phyloP scores from a whole-genome alignment of 306 rosid genomes.

The Malus fusca region DNA sequence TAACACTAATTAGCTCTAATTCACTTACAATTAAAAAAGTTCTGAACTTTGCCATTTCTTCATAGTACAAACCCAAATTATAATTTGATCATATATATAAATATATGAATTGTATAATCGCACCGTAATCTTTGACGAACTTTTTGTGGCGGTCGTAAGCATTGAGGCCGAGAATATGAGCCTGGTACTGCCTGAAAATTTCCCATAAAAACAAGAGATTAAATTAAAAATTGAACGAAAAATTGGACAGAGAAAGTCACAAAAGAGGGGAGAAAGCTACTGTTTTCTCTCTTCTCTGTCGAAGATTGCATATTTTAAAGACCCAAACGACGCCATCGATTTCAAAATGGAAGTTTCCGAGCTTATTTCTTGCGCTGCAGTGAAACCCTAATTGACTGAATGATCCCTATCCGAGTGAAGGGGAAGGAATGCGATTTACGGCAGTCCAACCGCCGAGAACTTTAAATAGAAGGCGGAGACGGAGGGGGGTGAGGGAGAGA shows the following conservation, averaged over 20 bases:
- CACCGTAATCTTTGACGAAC: conserved; percentile 64
- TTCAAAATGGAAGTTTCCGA: not conserved
- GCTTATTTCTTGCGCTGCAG: not conserved
- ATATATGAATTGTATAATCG: not conserved
- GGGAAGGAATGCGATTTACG: too few relatives aligned
- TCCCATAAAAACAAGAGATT: not conserved
- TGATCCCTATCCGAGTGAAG: too few relatives aligned
- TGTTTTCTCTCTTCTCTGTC: conserved; percentile 50
- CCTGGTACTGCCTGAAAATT: conserved; percentile 42
- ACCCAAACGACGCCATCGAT: conserved; percentile 42
- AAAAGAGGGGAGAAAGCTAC: conserved; percentile 6
- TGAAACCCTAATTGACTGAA: too few relatives aligned
- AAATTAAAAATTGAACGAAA: not conserved
- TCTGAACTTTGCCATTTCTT: not conserved
- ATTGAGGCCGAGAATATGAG: conserved; percentile 52
- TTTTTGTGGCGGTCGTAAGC: conserved; percentile 53
- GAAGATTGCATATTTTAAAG: conserved; percentile 39
- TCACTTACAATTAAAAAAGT: not conserved
- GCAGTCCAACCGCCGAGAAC: too few relatives aligned
- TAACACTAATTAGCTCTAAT: not conserved
- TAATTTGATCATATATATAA: not conserved
- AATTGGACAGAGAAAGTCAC: not conserved
- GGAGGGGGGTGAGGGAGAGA: too few relatives aligned
- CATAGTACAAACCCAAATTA: not conserved
- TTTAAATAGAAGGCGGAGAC: too few relatives aligned